phyloP scores from a whole-genome alignment of 371 early-diverging fungal species.

The Encephalitozoon intestinalis region DNA sequence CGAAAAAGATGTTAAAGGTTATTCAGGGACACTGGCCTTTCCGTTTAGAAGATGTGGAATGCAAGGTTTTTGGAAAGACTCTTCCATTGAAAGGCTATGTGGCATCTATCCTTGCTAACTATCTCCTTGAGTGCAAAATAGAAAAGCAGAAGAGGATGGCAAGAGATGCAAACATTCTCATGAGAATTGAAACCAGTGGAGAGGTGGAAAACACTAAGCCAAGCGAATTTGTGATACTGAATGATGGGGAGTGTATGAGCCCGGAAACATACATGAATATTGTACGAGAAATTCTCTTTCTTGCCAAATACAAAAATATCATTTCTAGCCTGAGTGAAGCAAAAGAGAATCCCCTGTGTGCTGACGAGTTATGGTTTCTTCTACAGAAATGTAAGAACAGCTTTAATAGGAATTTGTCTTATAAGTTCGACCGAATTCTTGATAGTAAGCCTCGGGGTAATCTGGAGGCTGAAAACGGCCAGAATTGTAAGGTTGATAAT shows the following conservation, averaged over 20 bases:
- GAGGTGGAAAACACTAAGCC: neutral
- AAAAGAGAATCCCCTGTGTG: neutral
- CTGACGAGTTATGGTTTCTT: neutral
- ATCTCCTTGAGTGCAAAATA: neutral
- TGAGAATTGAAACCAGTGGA: neutral
- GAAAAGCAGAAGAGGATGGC: neutral
- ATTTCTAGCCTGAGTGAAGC: neutral
- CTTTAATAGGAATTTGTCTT: neutral
- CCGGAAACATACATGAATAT: neutral
- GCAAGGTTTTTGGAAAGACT: neutral
- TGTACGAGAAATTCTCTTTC: neutral
- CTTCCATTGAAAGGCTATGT: neutral
- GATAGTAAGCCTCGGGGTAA: neutral
- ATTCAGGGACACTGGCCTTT: neutral
- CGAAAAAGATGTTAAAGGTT: neutral
- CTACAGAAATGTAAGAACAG: neutral
- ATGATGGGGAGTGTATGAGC: neutral
- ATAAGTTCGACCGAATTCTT: neutral
- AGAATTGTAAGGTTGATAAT: neutral
- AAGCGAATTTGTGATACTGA: neutral
- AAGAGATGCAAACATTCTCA: neutral
- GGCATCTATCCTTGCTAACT: neutral
- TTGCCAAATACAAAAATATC: neutral
- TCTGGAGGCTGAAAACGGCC: neutral
- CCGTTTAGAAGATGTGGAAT: neutral